Evolutionary conservation across 2,329 filamentous ascomycete species (phyloP).

Genomic region (Fusarium brachygibbosum): DNA sequence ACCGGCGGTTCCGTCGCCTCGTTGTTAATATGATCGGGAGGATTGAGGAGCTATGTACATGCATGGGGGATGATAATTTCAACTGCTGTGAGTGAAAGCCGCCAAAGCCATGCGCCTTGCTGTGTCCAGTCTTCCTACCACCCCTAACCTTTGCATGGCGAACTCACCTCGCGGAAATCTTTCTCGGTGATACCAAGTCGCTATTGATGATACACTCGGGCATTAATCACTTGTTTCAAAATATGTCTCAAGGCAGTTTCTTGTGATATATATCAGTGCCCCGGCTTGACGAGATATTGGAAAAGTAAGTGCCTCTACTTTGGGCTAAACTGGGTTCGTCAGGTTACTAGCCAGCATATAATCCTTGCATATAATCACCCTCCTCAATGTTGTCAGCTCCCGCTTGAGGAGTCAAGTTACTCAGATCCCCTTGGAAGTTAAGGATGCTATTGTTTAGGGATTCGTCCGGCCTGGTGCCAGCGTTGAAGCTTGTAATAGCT

Average conservation of each 20-base stretch:
- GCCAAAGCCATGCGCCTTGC: no score
- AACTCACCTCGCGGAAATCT: no score
- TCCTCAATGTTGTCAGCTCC: background rate
- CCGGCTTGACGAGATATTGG: no score
- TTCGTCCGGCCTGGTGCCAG: background rate
- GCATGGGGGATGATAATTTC: background rate
- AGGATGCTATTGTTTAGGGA: constrained; percentile 15
- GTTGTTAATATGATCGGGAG: no score
- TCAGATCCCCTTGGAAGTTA: constrained; percentile 15
- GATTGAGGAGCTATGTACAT: background rate
- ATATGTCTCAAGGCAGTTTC: no score
- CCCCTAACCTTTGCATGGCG: background rate
- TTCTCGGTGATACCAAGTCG: no score
- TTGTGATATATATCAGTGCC: no score
- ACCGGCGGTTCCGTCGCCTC: background rate
- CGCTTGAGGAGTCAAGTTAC: background rate
- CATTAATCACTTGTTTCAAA: no score
- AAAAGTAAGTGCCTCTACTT: no score
- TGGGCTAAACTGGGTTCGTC: no score
- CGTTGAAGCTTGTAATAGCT: background rate
- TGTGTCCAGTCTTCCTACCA: background rate
- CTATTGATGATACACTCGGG: no score
- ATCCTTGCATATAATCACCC: background rate
- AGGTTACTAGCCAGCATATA: background rate
- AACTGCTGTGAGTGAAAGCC: background rate